phyloP scores from a whole-genome alignment of 495 filamentous ascomycete species.

The Aspergillus asperescens region DNA sequence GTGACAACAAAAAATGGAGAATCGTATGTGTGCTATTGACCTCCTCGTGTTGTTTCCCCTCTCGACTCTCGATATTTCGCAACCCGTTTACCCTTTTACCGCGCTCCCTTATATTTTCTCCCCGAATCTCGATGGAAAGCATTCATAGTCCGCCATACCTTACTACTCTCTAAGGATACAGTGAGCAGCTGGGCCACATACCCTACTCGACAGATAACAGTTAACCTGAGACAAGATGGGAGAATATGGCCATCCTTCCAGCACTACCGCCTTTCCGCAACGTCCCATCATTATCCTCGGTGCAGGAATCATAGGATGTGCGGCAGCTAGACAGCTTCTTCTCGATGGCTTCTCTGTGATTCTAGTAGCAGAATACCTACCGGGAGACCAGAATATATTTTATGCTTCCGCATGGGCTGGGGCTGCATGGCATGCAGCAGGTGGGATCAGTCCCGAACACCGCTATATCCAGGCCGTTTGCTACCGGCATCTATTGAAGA shows the following conservation, averaged over 20 bases:
- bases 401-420: conserved; percentile 46
- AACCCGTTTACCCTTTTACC: too few relatives aligned
- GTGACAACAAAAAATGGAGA: background rate
- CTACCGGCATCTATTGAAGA: conserved; percentile 35
- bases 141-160: background rate
- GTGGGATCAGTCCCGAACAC: conserved; percentile 35
- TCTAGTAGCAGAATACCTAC: conserved; percentile 39
- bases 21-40: background rate
- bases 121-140: background rate
- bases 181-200: background rate
- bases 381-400: conserved; percentile 37
- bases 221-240: conserved; percentile 20
- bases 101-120: background rate
- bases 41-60: background rate
- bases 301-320: conserved; percentile 43
- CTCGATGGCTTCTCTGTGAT: conserved; percentile 35
- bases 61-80: background rate
- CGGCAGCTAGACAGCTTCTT: conserved; percentile 35
- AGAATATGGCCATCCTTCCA: conserved; percentile 10
- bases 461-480: conserved; percentile 38
- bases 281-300: conserved; percentile 38
- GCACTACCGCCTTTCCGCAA: conserved; percentile 30
- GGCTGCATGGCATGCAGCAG: conserved; percentile 43
- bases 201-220: background rate
- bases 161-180: background rate